These are phyloP conservation scores for Rhizophagus prolifer DNA, from an alignment of 192 early-diverging fungal species.

Conservation along the genomic window DNA sequence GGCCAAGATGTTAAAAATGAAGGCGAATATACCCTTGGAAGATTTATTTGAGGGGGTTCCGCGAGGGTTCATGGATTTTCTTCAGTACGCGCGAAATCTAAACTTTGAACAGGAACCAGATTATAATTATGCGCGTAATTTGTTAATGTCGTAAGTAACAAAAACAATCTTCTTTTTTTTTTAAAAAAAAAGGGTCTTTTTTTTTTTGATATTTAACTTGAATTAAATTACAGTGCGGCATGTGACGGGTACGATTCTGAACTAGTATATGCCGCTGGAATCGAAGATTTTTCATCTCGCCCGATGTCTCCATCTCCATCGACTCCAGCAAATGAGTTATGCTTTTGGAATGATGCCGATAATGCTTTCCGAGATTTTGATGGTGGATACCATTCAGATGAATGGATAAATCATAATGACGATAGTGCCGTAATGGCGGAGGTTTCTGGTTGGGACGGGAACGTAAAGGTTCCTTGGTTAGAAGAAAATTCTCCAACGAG, in stretches of 20 bases:
- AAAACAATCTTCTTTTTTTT: neutral
- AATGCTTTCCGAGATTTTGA: slow-evolving; percentile 16
- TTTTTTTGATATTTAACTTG: slow-evolving; percentile 1
- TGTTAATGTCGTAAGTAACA: slow-evolving; percentile 27
- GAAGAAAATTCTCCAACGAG: neutral
- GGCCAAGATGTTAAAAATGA: slow-evolving; percentile 85
- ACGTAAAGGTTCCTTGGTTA: slow-evolving; percentile 14
- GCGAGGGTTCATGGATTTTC: slow-evolving; percentile 64
- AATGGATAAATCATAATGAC: slow-evolving; percentile 19
- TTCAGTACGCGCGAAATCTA: slow-evolving; percentile 70
- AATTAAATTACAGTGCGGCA: neutral
- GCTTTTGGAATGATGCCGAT: neutral
- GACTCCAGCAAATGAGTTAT: neutral
- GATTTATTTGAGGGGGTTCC: slow-evolving; percentile 80
- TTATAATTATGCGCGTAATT: slow-evolving; percentile 67
- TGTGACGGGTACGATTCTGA: neutral
- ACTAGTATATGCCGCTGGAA: neutral
- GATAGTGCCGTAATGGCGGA: neutral
- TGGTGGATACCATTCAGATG: neutral
- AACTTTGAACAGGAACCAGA: slow-evolving; percentile 77
- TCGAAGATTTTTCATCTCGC: neutral
- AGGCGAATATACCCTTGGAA: slow-evolving; percentile 68
- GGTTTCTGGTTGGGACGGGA: slow-evolving; percentile 7
- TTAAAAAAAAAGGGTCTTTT: neutral
- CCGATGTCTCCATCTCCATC: neutral